phyloP scores from a whole-genome alignment of 2,329 filamentous ascomycete genomes.

The Sclerotinia nivalis region DNA sequence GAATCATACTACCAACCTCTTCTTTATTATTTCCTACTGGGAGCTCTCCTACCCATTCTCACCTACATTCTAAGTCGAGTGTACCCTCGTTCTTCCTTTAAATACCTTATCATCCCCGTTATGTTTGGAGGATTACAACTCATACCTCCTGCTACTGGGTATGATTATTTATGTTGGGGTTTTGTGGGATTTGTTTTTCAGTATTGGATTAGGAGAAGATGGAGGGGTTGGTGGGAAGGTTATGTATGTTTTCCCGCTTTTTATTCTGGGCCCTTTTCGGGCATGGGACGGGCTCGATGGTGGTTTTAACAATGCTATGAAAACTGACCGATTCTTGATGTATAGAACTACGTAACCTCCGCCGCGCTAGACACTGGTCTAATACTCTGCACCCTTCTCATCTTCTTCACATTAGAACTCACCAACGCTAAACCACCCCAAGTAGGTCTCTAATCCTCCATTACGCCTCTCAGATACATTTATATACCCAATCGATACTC shows the following conservation, averaged over 20 bases:
- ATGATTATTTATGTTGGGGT: conserved; percentile 37
- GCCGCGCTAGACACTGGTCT: conserved; percentile 70
- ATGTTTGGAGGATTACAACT: conserved; percentile 65
- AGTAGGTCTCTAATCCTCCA: not conserved
- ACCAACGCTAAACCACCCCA: not conserved
- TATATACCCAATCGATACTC: not conserved
- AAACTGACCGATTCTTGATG: not conserved
- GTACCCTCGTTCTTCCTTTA: conserved; percentile 61
- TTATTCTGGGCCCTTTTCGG: not conserved
- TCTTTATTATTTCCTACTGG: conserved; percentile 53
- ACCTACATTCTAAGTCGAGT: conserved; percentile 57
- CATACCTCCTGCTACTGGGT: conserved; percentile 70
- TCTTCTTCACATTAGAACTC: conserved; percentile 46
- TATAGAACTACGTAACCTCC: conserved; percentile 54
- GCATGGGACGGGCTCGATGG: fast-evolving
- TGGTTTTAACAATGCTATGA: no score
- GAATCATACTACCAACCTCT: conserved; percentile 51
- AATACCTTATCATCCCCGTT: conserved; percentile 67
- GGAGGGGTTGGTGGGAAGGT: conserved; percentile 68
- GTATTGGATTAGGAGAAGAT: conserved; percentile 45
- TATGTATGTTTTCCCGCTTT: conserved; percentile 45
- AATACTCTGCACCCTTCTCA: conserved; percentile 64
- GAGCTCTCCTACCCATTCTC: conserved; percentile 56
- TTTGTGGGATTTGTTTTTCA: conserved; percentile 65
- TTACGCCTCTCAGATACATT: not conserved